Percentiles rank a stretch among this genome's conserved stretches.
These are phyloP conservation scores for Rhynchosporium graminicola DNA, from an alignment of 2,329 filamentous ascomycete species.

Conservation along the genomic window DNA sequence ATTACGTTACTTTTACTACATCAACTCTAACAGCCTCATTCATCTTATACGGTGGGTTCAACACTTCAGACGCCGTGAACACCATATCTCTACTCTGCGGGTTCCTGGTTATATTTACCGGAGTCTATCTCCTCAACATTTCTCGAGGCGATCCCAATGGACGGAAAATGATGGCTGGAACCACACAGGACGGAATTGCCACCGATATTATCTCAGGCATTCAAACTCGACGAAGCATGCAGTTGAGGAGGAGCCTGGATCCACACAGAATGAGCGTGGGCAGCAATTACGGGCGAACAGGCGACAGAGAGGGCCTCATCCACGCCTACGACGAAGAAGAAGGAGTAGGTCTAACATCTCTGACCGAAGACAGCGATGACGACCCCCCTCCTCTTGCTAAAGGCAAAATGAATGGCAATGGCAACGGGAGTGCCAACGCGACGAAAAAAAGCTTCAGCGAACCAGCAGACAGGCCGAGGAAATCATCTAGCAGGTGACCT, in stretches of 20 bases:
- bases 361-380: constrained; percentile 76
- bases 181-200: constrained; percentile 72
- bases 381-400: constrained; percentile 43
- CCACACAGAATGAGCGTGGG: constrained; percentile 62
- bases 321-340: constrained; percentile 87
- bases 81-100: constrained; percentile 90
- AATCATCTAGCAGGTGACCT: constrained; percentile 34
- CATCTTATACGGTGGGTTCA: constrained; percentile 94
- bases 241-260: constrained; percentile 73
- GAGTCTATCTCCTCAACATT: constrained; percentile 95
- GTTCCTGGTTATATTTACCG: constrained; percentile 92
- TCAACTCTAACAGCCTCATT: constrained; percentile 93
- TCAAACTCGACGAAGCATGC: constrained; percentile 92
- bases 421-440: constrained; percentile 35
- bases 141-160: constrained; percentile 89
- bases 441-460: constrained; percentile 37
- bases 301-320: constrained; percentile 81
- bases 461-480: constrained; percentile 31
- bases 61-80: constrained; percentile 88
- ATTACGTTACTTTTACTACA: constrained; percentile 97
- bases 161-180: constrained; percentile 62
- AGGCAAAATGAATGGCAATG: constrained; percentile 40
- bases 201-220: constrained; percentile 89
- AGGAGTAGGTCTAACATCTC: constrained; percentile 75
- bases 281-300: constrained; percentile 56